Percentiles rank a stretch among this genome's conserved stretches.
phyloP scores from a whole-genome alignment of 768 basidiomycete species.

The Trametes sanguinea region DNA sequence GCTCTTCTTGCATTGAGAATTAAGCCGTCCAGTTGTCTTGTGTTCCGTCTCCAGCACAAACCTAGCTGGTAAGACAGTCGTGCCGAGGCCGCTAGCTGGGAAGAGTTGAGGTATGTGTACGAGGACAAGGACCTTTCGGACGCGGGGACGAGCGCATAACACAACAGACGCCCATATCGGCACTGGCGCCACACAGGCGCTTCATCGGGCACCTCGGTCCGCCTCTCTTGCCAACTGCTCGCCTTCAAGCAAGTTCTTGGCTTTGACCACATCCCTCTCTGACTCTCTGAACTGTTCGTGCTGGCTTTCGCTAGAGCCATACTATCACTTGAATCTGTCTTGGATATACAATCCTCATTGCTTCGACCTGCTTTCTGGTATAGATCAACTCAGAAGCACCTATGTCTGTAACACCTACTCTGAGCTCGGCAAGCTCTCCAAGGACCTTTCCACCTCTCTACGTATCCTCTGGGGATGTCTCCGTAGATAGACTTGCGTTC shows the following conservation, averaged over 20 bases:
- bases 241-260: too few species aligned
- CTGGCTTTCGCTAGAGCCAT: too few species aligned
- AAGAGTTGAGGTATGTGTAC: background rate
- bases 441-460: constrained; percentile 67
- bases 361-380: too few species aligned
- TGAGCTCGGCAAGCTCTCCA: constrained; percentile 14
- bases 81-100: background rate
- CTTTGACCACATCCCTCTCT: too few species aligned
- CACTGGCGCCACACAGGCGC: background rate
- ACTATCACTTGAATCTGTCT: too few species aligned
- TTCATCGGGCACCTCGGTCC: background rate
- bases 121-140: background rate
- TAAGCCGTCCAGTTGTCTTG: background rate
- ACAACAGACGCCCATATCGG: constrained; percentile 1
- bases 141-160: background rate
- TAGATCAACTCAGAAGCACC: too few species aligned
- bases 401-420: background rate
- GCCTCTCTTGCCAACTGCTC: background rate
- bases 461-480: constrained; percentile 48
- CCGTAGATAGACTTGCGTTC: constrained; percentile 79
- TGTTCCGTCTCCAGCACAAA: background rate
- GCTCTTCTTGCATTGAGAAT: constrained; percentile 33
- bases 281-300: too few species aligned
- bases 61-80: constrained; percentile 1
- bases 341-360: too few species aligned